Evolutionary conservation across 2,329 filamentous ascomycete species (phyloP), one percentile per base, ranked within the genome.

Genomic region (Botrytis squamosa): DNA sequence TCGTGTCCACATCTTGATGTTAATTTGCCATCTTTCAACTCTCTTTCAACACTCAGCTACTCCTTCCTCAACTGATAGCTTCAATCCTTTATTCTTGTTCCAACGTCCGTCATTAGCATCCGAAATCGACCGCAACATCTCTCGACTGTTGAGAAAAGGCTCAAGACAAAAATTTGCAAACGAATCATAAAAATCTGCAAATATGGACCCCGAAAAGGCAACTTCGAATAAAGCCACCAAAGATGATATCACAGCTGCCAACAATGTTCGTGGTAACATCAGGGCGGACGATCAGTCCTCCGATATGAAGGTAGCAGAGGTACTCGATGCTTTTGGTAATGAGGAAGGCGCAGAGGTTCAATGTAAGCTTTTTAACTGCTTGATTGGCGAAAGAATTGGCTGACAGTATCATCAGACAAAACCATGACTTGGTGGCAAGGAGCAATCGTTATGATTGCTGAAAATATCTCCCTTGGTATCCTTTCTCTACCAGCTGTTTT

Each of bases 341-440:
- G 75, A 75, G 46, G 75, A 75, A 52, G 75, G 75, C n/a, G 71
- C 73, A 55, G 75, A 75, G 62, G 71, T 75, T 55, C 59, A 75
- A 71, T 75, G 75, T 75, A 70, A 25, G 70, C 22, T 66, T 68
- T 5, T 46, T 18, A 33, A 60, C 40, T 36, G 20, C 9, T 44
- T 44, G 7, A 22, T 33, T 59, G 7, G 9, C 2, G 38, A 18
- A n/a, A 25, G 25, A 1, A 40, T 25, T 29, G 22, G 14, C 60
- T 66, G 25, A 66, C 70, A 57, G 22, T 57, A 16, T 57, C 3
- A 9, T 25, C 36, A 72, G 70, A 74, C 36, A 74, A 74, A 55
- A 73, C 70, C 16, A 68, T 72, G 69, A 73, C 38, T n/a, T 74
- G 73, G 73, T 74, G 73, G 73, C 73, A 74, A 62, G 59, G 69